These are phyloP conservation scores for Glonium stellatum DNA, from an alignment of 495 filamentous ascomycete species.

Conservation along the genomic window DNA sequence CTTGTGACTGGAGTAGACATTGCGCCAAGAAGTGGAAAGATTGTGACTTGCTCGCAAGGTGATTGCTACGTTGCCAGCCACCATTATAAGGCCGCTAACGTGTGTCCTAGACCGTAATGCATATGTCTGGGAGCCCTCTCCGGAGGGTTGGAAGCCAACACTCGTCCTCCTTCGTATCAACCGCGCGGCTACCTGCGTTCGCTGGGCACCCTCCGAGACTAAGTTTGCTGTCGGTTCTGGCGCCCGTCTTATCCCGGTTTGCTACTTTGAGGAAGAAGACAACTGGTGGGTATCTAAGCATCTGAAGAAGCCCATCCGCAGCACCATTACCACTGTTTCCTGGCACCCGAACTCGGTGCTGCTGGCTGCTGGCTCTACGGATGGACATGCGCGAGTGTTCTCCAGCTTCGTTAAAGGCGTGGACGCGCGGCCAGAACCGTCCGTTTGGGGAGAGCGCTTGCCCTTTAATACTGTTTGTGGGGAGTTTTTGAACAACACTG, in stretches of 20 bases:
- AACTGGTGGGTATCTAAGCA: slow-evolving; percentile 99
- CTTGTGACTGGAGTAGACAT: slow-evolving; percentile 94
- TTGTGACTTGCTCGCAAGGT: slow-evolving; percentile 98
- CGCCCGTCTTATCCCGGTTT: slow-evolving; percentile 91
- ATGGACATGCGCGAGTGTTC: slow-evolving; percentile 95
- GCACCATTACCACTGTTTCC: slow-evolving; percentile 83
- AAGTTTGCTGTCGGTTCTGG: slow-evolving; percentile 98
- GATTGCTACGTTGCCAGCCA: slow-evolving; percentile 4
- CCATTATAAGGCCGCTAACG: slow-evolving; percentile 9
- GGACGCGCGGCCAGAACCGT: slow-evolving; percentile 78
- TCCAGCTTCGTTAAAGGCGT: slow-evolving; percentile 93
- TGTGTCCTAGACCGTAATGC: slow-evolving; percentile 77
- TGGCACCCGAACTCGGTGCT: slow-evolving; percentile 98
- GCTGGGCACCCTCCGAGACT: slow-evolving; percentile 92
- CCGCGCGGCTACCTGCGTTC: slow-evolving; percentile 90
- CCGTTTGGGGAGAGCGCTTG: slow-evolving; percentile 87
- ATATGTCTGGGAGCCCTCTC: slow-evolving; percentile 91
- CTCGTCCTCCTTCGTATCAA: slow-evolving; percentile 96
- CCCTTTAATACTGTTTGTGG: slow-evolving; percentile 98
- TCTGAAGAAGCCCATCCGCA: slow-evolving; percentile 94
- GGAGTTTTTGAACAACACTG: slow-evolving; percentile 89
- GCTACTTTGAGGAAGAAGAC: slow-evolving; percentile 98
- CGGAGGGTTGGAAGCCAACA: slow-evolving; percentile 90
- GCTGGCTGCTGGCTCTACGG: slow-evolving; percentile 86
- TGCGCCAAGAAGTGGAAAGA: slow-evolving; percentile 78